Evolutionary conservation across 495 filamentous ascomycete species (phyloP).

Genomic region (Penicillium soppii): DNA sequence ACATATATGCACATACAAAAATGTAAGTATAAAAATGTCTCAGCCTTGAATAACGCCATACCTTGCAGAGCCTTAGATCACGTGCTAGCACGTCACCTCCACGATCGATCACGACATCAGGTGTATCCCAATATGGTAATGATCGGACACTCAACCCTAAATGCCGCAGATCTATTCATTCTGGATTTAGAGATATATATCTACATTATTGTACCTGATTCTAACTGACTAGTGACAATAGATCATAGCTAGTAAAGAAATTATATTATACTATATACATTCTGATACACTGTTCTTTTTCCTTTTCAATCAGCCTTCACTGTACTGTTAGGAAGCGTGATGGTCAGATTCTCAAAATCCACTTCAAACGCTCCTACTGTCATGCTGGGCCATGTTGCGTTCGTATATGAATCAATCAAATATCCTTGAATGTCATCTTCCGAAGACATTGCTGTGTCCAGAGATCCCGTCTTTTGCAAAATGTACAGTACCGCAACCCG

Average conservation of each 20-base stretch:
- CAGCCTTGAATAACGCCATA: slow-evolving; percentile 2
- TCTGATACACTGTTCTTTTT: too few species aligned
- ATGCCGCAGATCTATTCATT: not conserved
- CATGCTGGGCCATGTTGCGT: slow-evolving; percentile 15
- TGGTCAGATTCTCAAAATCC: slow-evolving; percentile 43
- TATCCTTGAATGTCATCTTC: slow-evolving; percentile 38
- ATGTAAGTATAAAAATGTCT: not conserved
- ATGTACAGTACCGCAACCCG: slow-evolving; percentile 50
- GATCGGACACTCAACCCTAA: not conserved
- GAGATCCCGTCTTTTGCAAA: slow-evolving; percentile 44
- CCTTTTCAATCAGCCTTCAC: slow-evolving; percentile 5
- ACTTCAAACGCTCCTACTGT: slow-evolving; percentile 35
- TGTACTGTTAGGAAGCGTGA: slow-evolving; percentile 42
- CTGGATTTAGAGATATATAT: too few species aligned
- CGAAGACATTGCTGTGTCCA: slow-evolving; percentile 34
- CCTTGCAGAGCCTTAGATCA: slow-evolving; percentile 3
- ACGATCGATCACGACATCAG: slow-evolving; percentile 23
- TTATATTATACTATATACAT: slow-evolving; percentile 1
- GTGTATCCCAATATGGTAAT: slow-evolving; percentile 3
- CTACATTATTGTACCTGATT: too few species aligned
- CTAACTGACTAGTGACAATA: too few species aligned
- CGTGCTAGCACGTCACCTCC: slow-evolving; percentile 31
- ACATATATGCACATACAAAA: not conserved
- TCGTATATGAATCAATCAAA: slow-evolving; percentile 25
- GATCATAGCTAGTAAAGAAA: too few species aligned